These are phyloP conservation scores for Colletotrichum sp. DNA, from an alignment of 2,329 filamentous ascomycete genomes.

Conservation along the genomic window DNA sequence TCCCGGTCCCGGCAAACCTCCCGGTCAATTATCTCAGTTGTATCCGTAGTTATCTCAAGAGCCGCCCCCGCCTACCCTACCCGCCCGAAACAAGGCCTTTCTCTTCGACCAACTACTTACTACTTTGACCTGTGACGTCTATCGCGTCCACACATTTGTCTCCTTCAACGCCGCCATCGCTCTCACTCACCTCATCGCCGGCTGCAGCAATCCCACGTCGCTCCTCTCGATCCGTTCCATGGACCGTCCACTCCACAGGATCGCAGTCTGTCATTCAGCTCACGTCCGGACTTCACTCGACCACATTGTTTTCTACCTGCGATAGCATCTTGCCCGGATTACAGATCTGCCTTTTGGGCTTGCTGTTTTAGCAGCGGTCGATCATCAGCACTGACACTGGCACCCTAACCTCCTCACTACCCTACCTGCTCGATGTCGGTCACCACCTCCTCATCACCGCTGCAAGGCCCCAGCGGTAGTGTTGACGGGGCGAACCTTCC, in stretches of 20 bases:
- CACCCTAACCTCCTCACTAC: neutral
- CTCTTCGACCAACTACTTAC: neutral
- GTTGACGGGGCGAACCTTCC: conserved; percentile 55
- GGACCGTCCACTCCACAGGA: neutral
- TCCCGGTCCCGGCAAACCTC: conserved; percentile 4
- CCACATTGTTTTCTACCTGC: neutral
- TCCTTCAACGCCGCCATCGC: neutral
- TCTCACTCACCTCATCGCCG: neutral
- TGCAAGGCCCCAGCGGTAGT: conserved; percentile 24
- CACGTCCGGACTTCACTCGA: neutral
- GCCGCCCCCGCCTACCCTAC: neutral
- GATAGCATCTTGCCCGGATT: neutral
- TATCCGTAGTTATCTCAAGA: neutral
- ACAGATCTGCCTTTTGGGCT: neutral
- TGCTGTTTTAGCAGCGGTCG: neutral
- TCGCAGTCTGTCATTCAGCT: neutral
- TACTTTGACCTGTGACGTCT: neutral
- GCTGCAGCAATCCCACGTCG: neutral
- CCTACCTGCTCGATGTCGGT: conserved; percentile 26
- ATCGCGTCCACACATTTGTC: neutral
- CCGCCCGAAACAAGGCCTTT: neutral
- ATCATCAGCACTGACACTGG: neutral
- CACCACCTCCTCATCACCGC: conserved; percentile 30
- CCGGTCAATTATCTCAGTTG: neutral
- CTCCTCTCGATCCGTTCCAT: neutral